Percentiles rank a stretch among this genome's conserved stretches.
These are phyloP conservation scores for Starmerella davenportii DNA, from an alignment of 805 yeast species.

Conservation along the genomic window DNA sequence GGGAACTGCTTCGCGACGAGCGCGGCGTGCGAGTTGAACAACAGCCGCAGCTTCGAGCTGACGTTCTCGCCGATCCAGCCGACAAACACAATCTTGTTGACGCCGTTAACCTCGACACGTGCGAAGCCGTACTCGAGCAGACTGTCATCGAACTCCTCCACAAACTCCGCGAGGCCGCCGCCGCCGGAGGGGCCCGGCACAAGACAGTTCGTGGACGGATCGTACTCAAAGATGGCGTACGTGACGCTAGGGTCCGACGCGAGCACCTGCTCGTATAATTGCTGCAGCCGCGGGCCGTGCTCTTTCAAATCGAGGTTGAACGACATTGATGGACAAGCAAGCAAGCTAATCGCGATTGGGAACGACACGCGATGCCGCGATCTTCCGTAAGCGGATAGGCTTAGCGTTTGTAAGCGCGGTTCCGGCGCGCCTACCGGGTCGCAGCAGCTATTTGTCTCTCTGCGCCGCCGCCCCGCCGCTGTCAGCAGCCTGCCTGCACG, in stretches of 20 bases:
- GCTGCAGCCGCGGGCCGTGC: conserved; percentile 57
- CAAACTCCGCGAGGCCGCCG: conserved; percentile 59
- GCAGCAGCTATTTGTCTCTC: no score
- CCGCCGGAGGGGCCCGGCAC: conserved; percentile 32
- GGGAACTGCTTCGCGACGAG: conserved; percentile 25
- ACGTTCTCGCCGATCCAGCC: conserved; percentile 95
- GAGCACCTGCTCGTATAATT: conserved; percentile 60
- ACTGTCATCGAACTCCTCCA: conserved; percentile 67
- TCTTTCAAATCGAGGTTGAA: conserved; percentile 37
- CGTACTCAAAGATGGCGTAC: conserved; percentile 72
- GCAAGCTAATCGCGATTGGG: no score
- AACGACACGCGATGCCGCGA: no score
- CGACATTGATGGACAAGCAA: conserved; percentile 21
- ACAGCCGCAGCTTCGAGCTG: conserved; percentile 35
- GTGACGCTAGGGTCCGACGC: conserved; percentile 50
- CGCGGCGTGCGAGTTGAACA: conserved; percentile 27
- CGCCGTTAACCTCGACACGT: conserved; percentile 78
- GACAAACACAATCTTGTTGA: conserved; percentile 60
- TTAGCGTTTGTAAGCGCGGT: no score
- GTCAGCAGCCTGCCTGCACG: no score
- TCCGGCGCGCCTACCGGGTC: no score
- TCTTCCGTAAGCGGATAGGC: no score
- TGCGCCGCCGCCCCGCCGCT: no score
- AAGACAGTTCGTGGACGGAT: conserved; percentile 30
- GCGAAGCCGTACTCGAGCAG: conserved; percentile 80